phyloP scores from a whole-genome alignment of 495 filamentous ascomycete genomes.

The Penicillium canariense region DNA sequence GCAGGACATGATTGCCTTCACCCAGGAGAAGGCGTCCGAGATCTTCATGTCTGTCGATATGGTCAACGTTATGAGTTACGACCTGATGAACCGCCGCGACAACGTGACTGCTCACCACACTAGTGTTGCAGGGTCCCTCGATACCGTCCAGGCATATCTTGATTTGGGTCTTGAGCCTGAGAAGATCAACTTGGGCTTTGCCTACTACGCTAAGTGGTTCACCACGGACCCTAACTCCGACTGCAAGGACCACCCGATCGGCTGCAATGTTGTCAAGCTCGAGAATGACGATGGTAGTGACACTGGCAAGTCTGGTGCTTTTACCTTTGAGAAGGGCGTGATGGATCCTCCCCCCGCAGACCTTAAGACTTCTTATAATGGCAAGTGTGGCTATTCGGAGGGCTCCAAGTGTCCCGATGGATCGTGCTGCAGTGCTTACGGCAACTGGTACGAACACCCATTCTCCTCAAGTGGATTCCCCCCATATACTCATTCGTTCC shows the following conservation, averaged over 20 bases:
- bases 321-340: conserved; percentile 53
- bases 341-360: conserved; percentile 47
- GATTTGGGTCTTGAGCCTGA: conserved; percentile 52
- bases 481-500: conserved; percentile 3
- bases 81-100: conserved; percentile 74
- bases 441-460: conserved; percentile 32
- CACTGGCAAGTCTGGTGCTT: conserved; percentile 58
- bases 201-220: conserved; percentile 75
- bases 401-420: conserved; percentile 34
- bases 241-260: conserved; percentile 50
- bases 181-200: conserved; percentile 70
- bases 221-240: conserved; percentile 51
- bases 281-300: conserved; percentile 66
- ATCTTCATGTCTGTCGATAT: conserved; percentile 68
- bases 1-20: conserved; percentile 73
- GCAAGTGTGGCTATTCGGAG: conserved; percentile 32
- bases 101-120: conserved; percentile 66
- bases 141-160: conserved; percentile 59
- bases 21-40: conserved; percentile 54
- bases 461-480: not conserved
- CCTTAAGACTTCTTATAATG: conserved; percentile 45
- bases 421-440: conserved; percentile 37
- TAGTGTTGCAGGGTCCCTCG: conserved; percentile 53
- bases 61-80: conserved; percentile 79
- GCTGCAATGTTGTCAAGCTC: conserved; percentile 59